Evolutionary conservation across 345 rosid species (phyloP), one percentile per base, ranked within the genome.

Genomic region (Populus euphratica): DNA sequence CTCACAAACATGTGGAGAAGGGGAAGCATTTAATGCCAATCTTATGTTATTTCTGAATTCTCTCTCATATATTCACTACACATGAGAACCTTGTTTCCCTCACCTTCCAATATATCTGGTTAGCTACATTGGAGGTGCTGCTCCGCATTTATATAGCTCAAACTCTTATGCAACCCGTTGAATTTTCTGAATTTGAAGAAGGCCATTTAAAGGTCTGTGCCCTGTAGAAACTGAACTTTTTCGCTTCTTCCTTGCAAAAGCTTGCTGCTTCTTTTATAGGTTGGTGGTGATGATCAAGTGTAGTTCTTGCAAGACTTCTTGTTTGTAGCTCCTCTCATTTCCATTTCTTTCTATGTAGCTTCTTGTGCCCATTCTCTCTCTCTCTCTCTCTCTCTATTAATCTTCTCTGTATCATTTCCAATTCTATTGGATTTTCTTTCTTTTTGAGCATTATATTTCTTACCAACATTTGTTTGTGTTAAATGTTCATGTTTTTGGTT

Each of bases 21-120:
- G 2, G 8, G 43, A 8, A 33, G 59, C 59, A 52, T 52, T 52
- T 52, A 52, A 52, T 20, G 59, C 23, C 59, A 18, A 20, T 20
- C 59, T 1, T 36, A n/a, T 2, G 0, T 59, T 35, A 35, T 25
- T 43, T 77, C 14, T 56, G 16, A 41, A 59, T 35, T 14, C 29
- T 67, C 10, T 70, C 56, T 76, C 77, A 62, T 33, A 33, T 33
- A 33, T 52, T 78, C 79, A 70, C 72, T 27, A 59, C 64, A 8
- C 80, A 74, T 74, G 61, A 69, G 81, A 76, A 74, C 21, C 78
- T 67, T 68, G 75, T 77, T 72, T 69, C 75, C 75, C 75, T 56
- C 80, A 54, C 4, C 43, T 8, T 6, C 49, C 21, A 20, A 10
- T 9, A 11, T 27, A 52, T 43, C 74, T 75, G 33, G 49, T 23